phyloP scores from a whole-genome alignment of 306 rosid genomes.

The Sphenostylis stenocarpa region DNA sequence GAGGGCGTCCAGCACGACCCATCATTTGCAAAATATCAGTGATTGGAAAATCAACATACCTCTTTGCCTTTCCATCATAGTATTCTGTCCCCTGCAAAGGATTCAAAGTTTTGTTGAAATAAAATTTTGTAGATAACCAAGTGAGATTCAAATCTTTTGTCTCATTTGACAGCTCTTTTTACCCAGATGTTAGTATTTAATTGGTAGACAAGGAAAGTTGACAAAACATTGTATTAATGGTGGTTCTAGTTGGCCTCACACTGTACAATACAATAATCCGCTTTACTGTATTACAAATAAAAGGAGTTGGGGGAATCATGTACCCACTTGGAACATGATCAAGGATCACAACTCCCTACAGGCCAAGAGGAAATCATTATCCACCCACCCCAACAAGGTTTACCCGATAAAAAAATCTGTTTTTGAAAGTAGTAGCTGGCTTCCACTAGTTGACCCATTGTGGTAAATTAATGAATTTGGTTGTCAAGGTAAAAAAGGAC shows the following conservation, averaged over 20 bases:
- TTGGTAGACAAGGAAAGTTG: background rate
- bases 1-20: constrained; percentile 99
- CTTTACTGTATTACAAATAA: background rate
- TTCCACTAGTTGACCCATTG: background rate
- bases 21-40: constrained; percentile 98
- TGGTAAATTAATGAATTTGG: background rate
- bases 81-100: constrained; percentile 85
- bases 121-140: background rate
- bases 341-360: background rate
- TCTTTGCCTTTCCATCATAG: constrained; percentile 86
- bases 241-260: background rate
- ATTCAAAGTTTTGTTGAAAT: constrained; percentile 15
- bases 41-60: constrained; percentile 96
- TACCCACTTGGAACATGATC: background rate
- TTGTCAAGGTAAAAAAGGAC: background rate
- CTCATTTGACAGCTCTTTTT: background rate
- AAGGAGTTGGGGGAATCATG: background rate
- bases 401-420: background rate
- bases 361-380: background rate
- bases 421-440: background rate
- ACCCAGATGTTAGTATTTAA: background rate
- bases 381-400: background rate
- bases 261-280: background rate
- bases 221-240: background rate
- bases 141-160: background rate